phyloP scores from a whole-genome alignment of 192 early-diverging fungal species.

The Backusella parvicylindrica region DNA sequence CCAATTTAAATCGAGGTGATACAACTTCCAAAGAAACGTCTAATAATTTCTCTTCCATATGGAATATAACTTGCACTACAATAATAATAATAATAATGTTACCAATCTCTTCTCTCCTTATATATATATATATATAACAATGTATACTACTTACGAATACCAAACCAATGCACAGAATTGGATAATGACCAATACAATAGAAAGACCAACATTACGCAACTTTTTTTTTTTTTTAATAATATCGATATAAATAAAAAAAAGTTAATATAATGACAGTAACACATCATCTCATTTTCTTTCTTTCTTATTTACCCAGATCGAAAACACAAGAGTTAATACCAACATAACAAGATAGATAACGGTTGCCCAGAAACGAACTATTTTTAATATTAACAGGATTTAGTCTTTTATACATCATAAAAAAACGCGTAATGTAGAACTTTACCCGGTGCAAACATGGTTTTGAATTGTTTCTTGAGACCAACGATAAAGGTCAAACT shows the following conservation, averaged over 20 bases:
- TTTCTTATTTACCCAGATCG: conserved; percentile 11
- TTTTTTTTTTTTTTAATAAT: neutral
- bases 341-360: conserved; percentile 40
- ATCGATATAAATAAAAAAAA: neutral
- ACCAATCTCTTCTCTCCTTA: neutral
- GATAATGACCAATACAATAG: conserved; percentile 75
- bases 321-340: conserved; percentile 36
- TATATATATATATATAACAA: neutral
- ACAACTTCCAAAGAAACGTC: conserved; percentile 36
- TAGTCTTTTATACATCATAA: neutral
- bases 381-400: neutral
- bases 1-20: conserved; percentile 24
- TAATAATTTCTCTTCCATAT: conserved; percentile 63
- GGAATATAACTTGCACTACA: conserved; percentile 87
- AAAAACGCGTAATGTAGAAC: neutral
- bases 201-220: conserved; percentile 36
- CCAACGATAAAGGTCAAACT: conserved; percentile 91
- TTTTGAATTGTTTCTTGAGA: conserved; percentile 82
- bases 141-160: conserved; percentile 51
- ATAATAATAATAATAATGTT: neutral
- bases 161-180: conserved; percentile 91
- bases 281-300: neutral
- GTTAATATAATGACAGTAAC: neutral
- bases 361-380: conserved; percentile 23
- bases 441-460: conserved; percentile 68